Evolutionary conservation across 208 protist genomes (phyloP).

Genomic region (Trypanosoma platydactyli): DNA sequence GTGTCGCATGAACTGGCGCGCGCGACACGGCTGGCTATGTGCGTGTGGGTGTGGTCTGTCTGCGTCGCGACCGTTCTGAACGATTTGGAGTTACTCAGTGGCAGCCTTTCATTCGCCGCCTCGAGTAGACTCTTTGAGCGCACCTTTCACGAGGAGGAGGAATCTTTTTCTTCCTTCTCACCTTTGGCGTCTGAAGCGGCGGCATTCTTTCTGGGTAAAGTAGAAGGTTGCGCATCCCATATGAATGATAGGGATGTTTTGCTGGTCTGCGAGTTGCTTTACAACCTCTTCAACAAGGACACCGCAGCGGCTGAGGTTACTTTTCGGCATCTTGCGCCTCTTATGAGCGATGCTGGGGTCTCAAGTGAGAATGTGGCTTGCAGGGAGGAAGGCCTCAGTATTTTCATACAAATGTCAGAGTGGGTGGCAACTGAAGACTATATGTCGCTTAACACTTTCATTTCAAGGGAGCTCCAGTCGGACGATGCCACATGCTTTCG

Average conservation of each 20-base stretch:
- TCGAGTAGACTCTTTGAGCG: conserved; percentile 9
- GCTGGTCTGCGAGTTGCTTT: conserved; percentile 28
- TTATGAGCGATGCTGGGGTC: background rate
- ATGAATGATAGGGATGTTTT: conserved; percentile 23
- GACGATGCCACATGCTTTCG: background rate
- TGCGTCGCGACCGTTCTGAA: conserved; percentile 38
- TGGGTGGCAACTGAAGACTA: conserved; percentile 23
- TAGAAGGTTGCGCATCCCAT: conserved; percentile 5
- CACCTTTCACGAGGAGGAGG: background rate
- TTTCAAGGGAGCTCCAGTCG: background rate
- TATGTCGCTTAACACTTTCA: background rate
- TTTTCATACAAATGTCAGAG: conserved; percentile 1
- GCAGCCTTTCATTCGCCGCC: conserved; percentile 45
- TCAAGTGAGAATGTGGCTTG: background rate
- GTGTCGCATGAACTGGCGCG: background rate
- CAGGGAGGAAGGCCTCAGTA: background rate
- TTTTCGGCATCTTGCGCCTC: background rate
- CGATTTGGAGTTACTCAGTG: conserved; percentile 67
- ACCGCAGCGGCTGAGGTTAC: conserved; percentile 5
- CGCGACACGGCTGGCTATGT: conserved; percentile 23
- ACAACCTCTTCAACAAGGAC: conserved; percentile 28
- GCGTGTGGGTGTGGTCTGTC: conserved; percentile 66
- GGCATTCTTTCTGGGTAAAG: conserved; percentile 16
- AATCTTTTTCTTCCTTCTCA: no score
- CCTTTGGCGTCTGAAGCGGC: background rate